Evolutionary conservation across 768 basidiomycete genomes (phyloP), one percentile per base, ranked within the genome.

Genomic region (Pilatotrama ljubarskyi): DNA sequence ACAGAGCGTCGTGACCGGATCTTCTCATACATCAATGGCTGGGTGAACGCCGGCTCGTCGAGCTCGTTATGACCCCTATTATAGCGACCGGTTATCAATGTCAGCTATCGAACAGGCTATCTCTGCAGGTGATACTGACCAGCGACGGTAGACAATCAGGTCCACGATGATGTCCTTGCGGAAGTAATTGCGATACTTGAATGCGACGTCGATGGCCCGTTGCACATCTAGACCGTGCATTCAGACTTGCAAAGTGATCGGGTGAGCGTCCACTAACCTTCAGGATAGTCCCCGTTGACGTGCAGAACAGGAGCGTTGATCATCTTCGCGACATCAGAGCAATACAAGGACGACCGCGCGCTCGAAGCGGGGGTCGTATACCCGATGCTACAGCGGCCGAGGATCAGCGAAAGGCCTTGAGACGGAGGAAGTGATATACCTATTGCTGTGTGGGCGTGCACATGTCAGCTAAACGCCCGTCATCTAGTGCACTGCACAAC

Each of bases 151-250:
- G 2, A 93, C 92, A 66, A 97, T 80, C 38, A 96, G 72, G 73
- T 97, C 94, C 15, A 97, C 83, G 55, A 95, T 89, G 61, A 94
- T 86, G 69, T 95, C 94, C 80, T 93, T 93, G 60, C 91, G 83
- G 80, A 96, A 96, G 72, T 90, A 78, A 67, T 91, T 85, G 49
- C 93, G 77, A 68, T 95, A 96, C 63, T 84, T 82, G 77, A 96
- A 91, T 0, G 94, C 95, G n/a, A 89, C 82, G 62, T 93, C 86
- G 74, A 96, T 82, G 1, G 93, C 93, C 7, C 87, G 83, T 1
- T 85, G 84, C 5, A 96, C 95, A 63, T 95, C 93, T 90, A 48
- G 11, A n/a, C 48, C 35, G 14, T 4, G 35, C 24, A 5, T 9
- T 25, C 24, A 26, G 14, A 20, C 17, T 3, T 38, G 13, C 15